Evolutionary conservation across 805 yeast species (phyloP), one percentile per base, ranked within the genome.

Genomic region (Metschnikowia colocasiae): DNA sequence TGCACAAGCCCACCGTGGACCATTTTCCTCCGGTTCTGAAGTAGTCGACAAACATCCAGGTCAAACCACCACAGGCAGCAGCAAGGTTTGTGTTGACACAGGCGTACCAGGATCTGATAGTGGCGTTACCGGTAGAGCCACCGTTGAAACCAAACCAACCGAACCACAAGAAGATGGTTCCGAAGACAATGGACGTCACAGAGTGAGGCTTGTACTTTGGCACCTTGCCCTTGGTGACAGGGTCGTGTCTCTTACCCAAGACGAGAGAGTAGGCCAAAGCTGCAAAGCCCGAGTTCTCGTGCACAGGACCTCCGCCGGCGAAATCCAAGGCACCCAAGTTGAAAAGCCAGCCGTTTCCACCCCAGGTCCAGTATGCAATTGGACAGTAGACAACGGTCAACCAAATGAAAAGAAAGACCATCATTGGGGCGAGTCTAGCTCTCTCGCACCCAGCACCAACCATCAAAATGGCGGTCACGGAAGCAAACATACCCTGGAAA

Each of bases 61-160:
- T 78, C 56, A 94, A 77, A 50, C 95, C 97, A 73, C 97, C 98
- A 59, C 81, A 69, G 12, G 96, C 83, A 51, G 98, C 98, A 44
- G 98, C 96, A 58, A 92, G 65, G 71, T 92, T 89, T 61, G 98
- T 92, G 79, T 88, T 90, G 62, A 86, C 85, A 64, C 86, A 80
- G 32, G 97, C 96, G 75, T 90, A 90, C 86, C 89, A 88, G 48
- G 97, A 91, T 72, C 97, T 85, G 65, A 94, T 82, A 52, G 92
- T 71, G 31, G 97, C 87, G 63, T 89, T 85, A 68, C 97, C 97
- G 43, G 97, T 87, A 40, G 97, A 89, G 60, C 98, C 98, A 69
- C 97, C 97, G 78, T 94, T 94, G 82, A 94, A 94, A 34, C 97
- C 97, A 62, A 90, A 90, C 99, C 99, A 94, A 31, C 98, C 99